phyloP scores from a whole-genome alignment of 1,284 basidiomycete genomes.

The Vanrija sp. region DNA sequence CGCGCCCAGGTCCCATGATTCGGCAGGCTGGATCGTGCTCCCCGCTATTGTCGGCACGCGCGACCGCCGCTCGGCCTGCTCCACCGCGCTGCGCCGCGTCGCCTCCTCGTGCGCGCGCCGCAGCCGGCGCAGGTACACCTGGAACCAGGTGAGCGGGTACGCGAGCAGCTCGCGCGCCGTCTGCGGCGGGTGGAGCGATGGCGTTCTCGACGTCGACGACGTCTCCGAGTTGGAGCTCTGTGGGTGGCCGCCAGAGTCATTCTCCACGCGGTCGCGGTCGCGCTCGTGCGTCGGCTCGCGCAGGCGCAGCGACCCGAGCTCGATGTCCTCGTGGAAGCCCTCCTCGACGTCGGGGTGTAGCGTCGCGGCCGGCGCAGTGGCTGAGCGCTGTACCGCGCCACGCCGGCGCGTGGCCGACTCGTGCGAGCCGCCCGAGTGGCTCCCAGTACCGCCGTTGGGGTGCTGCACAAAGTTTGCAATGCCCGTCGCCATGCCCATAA shows the following conservation, averaged over 20 bases:
- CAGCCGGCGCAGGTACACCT: slow-evolving; percentile 42
- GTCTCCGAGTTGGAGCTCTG: slow-evolving; percentile 38
- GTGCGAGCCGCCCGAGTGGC: background rate
- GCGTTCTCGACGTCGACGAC: slow-evolving; percentile 43
- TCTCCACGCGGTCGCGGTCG: background rate
- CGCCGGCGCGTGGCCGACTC: background rate
- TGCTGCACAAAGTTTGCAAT: background rate
- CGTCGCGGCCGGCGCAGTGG: background rate
- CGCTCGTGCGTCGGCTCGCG: slow-evolving; percentile 5
- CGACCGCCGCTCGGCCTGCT: slow-evolving; percentile 37
- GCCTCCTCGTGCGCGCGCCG: slow-evolving; percentile 47
- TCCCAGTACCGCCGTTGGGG: no score
- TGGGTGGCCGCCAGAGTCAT: slow-evolving; percentile 6
- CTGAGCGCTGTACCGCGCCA: background rate
- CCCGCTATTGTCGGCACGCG: slow-evolving; percentile 29
- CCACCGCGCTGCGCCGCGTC: slow-evolving; percentile 37
- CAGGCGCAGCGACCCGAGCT: slow-evolving; percentile 12
- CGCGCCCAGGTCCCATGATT: slow-evolving; percentile 64
- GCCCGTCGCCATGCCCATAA: slow-evolving; percentile 8
- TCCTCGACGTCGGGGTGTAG: slow-evolving; percentile 17
- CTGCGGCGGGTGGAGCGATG: slow-evolving; percentile 36
- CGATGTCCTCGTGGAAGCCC: slow-evolving; percentile 11
- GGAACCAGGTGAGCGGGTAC: slow-evolving; percentile 42
- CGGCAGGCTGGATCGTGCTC: slow-evolving; percentile 20
- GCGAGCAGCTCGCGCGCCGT: slow-evolving; percentile 34